Conservation (phyloP, 2,329 filamentous ascomycete species). For the Ophiostoma perfectum region DNA sequence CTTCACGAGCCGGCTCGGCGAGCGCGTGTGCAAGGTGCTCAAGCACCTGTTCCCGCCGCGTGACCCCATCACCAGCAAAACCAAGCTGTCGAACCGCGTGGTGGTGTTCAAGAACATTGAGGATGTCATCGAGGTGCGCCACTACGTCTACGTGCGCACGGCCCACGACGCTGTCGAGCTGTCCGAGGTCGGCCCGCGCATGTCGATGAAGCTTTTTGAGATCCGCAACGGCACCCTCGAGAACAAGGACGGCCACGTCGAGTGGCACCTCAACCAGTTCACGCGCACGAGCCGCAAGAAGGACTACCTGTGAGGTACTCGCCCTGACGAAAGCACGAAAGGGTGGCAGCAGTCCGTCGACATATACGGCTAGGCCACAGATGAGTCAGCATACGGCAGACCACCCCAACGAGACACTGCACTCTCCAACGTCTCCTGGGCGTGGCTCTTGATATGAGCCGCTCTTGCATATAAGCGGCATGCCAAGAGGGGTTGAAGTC, state of each 20-base stretch:
- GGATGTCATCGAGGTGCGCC: constrained; percentile 86
- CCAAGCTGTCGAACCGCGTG: constrained; percentile 78
- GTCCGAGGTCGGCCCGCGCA: constrained; percentile 83
- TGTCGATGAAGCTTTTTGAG: constrained; percentile 96
- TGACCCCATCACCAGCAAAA: constrained; percentile 63
- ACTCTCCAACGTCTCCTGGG: background rate
- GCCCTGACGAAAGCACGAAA: background rate
- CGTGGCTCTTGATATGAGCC: background rate
- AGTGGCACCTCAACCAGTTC: constrained; percentile 95
- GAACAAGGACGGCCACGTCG: constrained; percentile 89
- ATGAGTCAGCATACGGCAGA: too few species aligned
- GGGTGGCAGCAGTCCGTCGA: too few species aligned
- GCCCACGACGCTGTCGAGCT: constrained; percentile 84
- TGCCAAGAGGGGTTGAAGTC: background rate
- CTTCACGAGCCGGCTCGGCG: constrained; percentile 74
- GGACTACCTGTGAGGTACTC: constrained; percentile 67
- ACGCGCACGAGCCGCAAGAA: constrained; percentile 92
- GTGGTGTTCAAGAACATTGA: constrained; percentile 94
- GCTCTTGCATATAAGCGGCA: background rate
- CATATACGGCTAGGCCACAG: too few species aligned
- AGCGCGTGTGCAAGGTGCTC: constrained; percentile 78
- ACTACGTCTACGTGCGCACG: constrained; percentile 76
- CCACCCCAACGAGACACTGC: too few species aligned
- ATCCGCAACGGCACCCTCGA: constrained; percentile 87
- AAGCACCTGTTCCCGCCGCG: constrained; percentile 93